Conservation (phyloP, 768 basidiomycete genomes). For the Rhodosporidiobolus sp. region DNA sequence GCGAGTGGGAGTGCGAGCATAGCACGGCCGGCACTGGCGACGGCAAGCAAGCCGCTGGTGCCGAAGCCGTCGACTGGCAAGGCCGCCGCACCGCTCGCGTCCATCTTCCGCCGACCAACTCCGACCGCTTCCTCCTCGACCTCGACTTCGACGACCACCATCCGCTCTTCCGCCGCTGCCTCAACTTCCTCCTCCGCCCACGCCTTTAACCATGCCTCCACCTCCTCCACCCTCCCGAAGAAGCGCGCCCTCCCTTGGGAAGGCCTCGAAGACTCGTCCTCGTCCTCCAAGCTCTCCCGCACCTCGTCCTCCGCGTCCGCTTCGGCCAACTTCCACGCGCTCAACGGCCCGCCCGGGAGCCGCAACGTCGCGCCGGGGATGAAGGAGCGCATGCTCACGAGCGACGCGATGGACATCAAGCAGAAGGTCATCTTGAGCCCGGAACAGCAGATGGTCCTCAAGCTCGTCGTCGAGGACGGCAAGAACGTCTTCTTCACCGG, state of each 20-base stretch:
- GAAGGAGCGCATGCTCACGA: constrained; percentile 26
- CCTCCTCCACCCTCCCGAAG: constrained; percentile 11
- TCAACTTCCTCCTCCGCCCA: constrained; percentile 14
- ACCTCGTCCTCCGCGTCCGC: not conserved
- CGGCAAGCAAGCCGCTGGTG: not conserved
- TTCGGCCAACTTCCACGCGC: constrained; percentile 28
- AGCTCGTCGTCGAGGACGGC: constrained; percentile 64
- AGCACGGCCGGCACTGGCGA: not conserved
- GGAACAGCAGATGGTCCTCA: constrained; percentile 81
- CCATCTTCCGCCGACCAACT: constrained; percentile 2
- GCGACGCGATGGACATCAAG: constrained; percentile 44
- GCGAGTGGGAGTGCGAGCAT: no score
- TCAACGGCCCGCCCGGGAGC: constrained; percentile 9
- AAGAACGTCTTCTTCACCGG: constrained; percentile 92
- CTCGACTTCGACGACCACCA: not conserved
- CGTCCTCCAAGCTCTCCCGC: not conserved
- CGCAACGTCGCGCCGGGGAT: not conserved
- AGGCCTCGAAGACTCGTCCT: constrained; percentile 4
- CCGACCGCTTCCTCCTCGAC: not conserved
- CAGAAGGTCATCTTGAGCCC: constrained; percentile 66
- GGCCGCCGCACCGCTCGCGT: constrained; percentile 1
- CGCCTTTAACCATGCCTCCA: constrained; percentile 18
- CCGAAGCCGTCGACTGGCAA: not conserved
- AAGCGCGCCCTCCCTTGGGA: constrained; percentile 36
- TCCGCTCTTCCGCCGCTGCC: not conserved